Conservation (phyloP, 768 basidiomycete species). For the Lyophyllum shimeji region DNA sequence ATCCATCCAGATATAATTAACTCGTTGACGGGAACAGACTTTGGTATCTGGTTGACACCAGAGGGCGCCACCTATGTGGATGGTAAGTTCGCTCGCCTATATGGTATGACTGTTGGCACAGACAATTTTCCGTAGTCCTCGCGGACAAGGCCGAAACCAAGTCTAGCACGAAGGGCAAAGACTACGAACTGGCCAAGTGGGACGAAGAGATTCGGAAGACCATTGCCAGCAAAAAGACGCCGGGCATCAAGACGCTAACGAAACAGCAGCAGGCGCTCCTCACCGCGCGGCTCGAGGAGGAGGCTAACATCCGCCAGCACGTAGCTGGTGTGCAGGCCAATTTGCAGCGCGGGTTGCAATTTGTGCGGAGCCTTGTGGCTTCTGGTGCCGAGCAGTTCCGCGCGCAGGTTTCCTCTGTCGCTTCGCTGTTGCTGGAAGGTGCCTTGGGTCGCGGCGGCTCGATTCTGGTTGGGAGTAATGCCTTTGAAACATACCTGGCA, state of each 20-base stretch:
- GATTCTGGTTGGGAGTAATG: constrained; percentile 57
- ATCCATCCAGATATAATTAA: constrained; percentile 61
- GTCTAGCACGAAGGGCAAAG: constrained; percentile 73
- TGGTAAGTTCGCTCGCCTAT: constrained; percentile 42
- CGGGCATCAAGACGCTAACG: constrained; percentile 52
- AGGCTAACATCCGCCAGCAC: constrained; percentile 61
- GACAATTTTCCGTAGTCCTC: constrained; percentile 46
- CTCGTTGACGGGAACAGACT: constrained; percentile 66
- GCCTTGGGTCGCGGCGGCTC: constrained; percentile 63
- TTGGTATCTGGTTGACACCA: constrained; percentile 85
- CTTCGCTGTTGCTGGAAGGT: constrained; percentile 61
- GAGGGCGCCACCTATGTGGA: constrained; percentile 81
- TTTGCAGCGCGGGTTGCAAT: constrained; percentile 65
- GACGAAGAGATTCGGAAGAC: constrained; percentile 90
- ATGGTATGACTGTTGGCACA: not conserved
- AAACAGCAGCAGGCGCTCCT: constrained; percentile 88
- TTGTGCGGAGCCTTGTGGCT: constrained; percentile 64
- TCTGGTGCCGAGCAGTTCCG: constrained; percentile 51
- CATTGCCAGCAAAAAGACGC: constrained; percentile 77
- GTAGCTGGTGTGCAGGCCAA: constrained; percentile 54
- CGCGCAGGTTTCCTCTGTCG: constrained; percentile 55
- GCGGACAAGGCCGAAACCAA: constrained; percentile 53
- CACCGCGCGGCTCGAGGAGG: constrained; percentile 80
- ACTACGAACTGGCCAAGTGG: constrained; percentile 90
- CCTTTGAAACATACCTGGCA: constrained; percentile 82